Percentiles rank a stretch among this genome's conserved stretches.
Conservation (phyloP, 116 monocot species). For the Papilionanthe hybrid region DNA sequence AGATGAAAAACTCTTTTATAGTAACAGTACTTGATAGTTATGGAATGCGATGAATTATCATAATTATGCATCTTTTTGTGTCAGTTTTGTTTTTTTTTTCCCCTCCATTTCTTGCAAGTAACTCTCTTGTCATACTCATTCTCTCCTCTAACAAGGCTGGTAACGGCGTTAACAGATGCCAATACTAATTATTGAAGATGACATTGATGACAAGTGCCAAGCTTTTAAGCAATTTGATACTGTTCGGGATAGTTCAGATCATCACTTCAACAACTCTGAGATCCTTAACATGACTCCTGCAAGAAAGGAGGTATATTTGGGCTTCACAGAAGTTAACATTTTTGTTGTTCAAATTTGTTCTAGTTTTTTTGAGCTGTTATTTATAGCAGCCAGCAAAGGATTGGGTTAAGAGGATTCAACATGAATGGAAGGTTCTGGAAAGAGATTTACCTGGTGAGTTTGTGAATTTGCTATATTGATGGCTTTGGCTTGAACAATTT, state of each 20-base stretch:
- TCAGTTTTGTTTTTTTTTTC: too few species aligned
- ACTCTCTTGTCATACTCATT: too few species aligned
- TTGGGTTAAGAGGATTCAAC: slow-evolving; percentile 60
- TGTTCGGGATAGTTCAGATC: slow-evolving; percentile 57
- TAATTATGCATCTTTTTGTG: too few species aligned
- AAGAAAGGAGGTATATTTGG: slow-evolving; percentile 32
- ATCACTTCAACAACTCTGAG: slow-evolving; percentile 32
- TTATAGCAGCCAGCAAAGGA: slow-evolving; percentile 51
- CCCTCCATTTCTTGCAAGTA: too few species aligned
- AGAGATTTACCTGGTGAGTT: slow-evolving; percentile 70
- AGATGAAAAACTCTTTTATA: too few species aligned
- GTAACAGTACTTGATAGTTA: too few species aligned
- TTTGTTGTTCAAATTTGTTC: slow-evolving; percentile 2
- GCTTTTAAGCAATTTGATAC: slow-evolving; percentile 72
- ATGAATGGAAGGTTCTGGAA: slow-evolving; percentile 78
- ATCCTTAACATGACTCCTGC: not conserved
- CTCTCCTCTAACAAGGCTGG: too few species aligned
- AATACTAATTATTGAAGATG: slow-evolving; percentile 13
- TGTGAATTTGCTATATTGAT: not conserved
- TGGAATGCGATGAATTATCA: too few species aligned
- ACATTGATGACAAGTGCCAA: slow-evolving; percentile 37
- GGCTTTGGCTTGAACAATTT: too few species aligned
- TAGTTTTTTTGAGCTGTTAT: not conserved
- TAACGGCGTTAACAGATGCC: too few species aligned
- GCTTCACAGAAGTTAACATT: not conserved